Evolutionary conservation across 805 yeast species (phyloP).

Genomic region (Candida dajiaensis): DNA sequence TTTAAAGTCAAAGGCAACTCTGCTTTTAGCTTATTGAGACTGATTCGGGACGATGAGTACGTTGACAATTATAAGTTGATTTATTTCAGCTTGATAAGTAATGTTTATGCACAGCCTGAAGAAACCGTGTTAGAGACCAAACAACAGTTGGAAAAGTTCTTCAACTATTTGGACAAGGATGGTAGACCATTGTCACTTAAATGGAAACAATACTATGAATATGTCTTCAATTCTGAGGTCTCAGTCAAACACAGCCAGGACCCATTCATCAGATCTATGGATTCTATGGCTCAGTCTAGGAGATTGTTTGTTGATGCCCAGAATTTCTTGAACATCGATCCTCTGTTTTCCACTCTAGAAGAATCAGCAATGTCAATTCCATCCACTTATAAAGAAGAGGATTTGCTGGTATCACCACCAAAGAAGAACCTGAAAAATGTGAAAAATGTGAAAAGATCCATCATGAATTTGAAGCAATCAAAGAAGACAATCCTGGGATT

Average conservation of each 20-base stretch:
- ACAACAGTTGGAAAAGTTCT: conserved; percentile 12
- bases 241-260: conserved; percentile 12
- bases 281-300: conserved; percentile 27
- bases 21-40: conserved; percentile 9
- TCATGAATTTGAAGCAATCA: conserved; percentile 19
- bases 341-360: conserved; percentile 41
- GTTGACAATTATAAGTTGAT: conserved; percentile 21
- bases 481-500: conserved; percentile 13
- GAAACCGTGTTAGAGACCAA: conserved; percentile 4
- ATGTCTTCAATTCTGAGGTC: conserved; percentile 17
- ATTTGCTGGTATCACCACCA: conserved; percentile 1
- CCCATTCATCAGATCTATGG: conserved; percentile 19
- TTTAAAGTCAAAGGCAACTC: conserved; percentile 11
- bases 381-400: conserved; percentile 18
- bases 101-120: conserved; percentile 7
- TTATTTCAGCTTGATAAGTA: conserved; percentile 17
- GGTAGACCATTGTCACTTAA: conserved; percentile 10
- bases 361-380: conserved; percentile 48
- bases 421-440: conserved; percentile 15
- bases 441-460: conserved; percentile 19
- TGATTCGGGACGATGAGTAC: conserved; percentile 4
- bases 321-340: conserved; percentile 34
- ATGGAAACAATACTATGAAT: conserved; percentile 19
- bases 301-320: conserved; percentile 26
- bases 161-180: conserved; percentile 16